Conservation (phyloP, 805 yeast species). For the Cyberlindnera saturnus region DNA sequence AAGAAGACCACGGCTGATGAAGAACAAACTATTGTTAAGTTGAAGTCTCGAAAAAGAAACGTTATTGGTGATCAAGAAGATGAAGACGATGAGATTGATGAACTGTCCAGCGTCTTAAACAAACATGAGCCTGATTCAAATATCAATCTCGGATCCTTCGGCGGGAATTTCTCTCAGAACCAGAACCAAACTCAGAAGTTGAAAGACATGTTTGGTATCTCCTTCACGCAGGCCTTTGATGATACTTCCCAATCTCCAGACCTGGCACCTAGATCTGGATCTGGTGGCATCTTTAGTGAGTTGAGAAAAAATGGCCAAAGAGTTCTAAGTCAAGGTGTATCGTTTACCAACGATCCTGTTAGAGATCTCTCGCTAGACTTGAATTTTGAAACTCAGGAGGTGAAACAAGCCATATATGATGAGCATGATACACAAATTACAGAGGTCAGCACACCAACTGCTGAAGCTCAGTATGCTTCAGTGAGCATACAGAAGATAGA, state of each 20-base stretch:
- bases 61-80: conserved; percentile 14
- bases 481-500: too few species aligned
- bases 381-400: background rate
- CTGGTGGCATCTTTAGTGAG: conserved; percentile 7
- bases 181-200: conserved; percentile 8
- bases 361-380: conserved; percentile 1
- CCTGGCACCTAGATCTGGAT: conserved; percentile 2
- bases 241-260: conserved; percentile 11
- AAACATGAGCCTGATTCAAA: conserved; percentile 1
- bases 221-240: conserved; percentile 21
- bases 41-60: conserved; percentile 8
- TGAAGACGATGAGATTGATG: conserved; percentile 8
- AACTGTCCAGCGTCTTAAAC: background rate
- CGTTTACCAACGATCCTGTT: background rate
- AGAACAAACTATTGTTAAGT: conserved; percentile 1
- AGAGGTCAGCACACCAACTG: conserved; percentile 6
- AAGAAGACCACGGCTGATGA: conserved; percentile 3
- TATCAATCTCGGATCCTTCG: conserved; percentile 20
- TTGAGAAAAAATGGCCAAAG: conserved; percentile 9
- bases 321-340: conserved; percentile 5
- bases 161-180: conserved; percentile 18
- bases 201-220: conserved; percentile 10
- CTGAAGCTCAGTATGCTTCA: background rate
- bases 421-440: conserved; percentile 9
- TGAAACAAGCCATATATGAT: background rate